phyloP scores from a whole-genome alignment of 2,329 filamentous ascomycete species.

The Sporothrix curviconia region DNA sequence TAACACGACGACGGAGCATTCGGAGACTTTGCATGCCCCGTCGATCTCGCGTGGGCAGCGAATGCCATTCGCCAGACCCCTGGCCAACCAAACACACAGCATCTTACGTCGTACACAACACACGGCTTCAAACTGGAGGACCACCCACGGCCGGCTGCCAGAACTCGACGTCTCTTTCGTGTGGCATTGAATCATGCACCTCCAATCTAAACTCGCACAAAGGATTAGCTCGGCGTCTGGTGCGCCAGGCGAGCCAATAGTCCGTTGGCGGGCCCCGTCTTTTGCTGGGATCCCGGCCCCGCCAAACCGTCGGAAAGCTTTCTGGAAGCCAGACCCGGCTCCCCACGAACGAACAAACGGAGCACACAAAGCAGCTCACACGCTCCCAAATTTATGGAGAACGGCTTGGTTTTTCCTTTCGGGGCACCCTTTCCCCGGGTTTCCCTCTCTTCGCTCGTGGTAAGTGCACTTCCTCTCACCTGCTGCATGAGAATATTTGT shows the following conservation, averaged over 20 bases:
- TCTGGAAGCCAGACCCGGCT: background rate
- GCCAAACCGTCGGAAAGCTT: background rate
- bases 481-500: too few species aligned
- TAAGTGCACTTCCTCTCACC: background rate
- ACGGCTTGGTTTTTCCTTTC: background rate
- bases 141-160: background rate
- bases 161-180: background rate
- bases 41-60: too few species aligned
- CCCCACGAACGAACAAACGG: too few species aligned
- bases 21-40: too few species aligned
- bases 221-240: constrained; percentile 6
- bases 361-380: too few species aligned
- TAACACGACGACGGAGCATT: background rate
- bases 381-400: background rate
- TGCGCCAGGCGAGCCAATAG: constrained; percentile 14
- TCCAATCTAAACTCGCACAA: background rate
- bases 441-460: background rate
- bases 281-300: constrained; percentile 11
- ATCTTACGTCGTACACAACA: too few species aligned
- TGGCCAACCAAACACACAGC: too few species aligned
- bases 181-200: background rate
- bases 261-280: constrained; percentile 5
- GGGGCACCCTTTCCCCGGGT: background rate
- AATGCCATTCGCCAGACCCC: too few species aligned
- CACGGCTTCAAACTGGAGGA: background rate